Base-by-base conservation (phyloP, 2,329 filamentous ascomycete genomes). In the Colletotrichum scovillei region DNA sequence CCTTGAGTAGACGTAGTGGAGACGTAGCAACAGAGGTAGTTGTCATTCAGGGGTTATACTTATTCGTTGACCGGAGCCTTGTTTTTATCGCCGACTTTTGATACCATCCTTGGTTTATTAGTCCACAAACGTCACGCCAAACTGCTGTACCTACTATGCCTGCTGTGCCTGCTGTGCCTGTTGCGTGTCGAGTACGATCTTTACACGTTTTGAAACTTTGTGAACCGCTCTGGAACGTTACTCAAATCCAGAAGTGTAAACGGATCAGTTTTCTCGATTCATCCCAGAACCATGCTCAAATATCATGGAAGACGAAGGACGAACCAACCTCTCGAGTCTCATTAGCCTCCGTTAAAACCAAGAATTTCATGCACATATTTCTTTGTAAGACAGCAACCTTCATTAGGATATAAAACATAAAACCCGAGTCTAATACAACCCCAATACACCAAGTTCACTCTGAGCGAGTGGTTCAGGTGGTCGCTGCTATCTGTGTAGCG, bases 81-180 rank as follows among this genome's bases (percentile, higher is more conserved):
- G 5, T 42, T 42, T 42, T 5, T 19, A 6, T 42, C 16, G 3
- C 2, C 16, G 14, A 42, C 38, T 62, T 35, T 63, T 55, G 42
- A 64, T 72, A 64, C 58, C 59, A 53, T 72, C 53, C 30, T 2
- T 69, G 11, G 11, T 5, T n/a, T 19, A 35, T 32, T 52, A 4
- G 6, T n/a, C 42, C 8, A 49, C n/a, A 49, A 8, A 9, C 8
- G 19, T 49, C 8, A 5, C 19, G 22, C 19, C 3, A 3, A 2
- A 24, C 9, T 30, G 53, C 53, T 24, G 7, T 12, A 22, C 22
- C 22, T 22, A 22, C 22, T 22, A 22, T 22, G 22, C 22, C 22
- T 22, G 22, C 22, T 22, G 22, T 22, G 22, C 22, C 22, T 19
- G 52, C 52, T 22, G 16, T 26, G 22, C 6, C 19, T 49, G 19